Evolutionary conservation across 805 yeast genomes (phyloP).

Genomic region (Saccharomyces mikatae): DNA sequence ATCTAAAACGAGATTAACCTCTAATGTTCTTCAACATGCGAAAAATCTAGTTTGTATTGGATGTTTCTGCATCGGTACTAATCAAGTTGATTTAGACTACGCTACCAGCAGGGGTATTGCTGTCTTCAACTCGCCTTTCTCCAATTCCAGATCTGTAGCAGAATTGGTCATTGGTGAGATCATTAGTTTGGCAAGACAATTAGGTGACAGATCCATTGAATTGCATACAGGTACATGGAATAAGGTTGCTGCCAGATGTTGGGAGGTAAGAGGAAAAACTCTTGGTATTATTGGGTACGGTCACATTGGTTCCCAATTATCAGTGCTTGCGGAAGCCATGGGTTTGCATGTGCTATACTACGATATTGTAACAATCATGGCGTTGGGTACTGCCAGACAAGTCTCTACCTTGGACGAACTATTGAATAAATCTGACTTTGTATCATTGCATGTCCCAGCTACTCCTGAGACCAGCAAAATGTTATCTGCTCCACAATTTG

Average conservation of each 20-base stretch:
- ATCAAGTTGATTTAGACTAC: conserved; percentile 86
- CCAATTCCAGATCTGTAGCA: conserved; percentile 97
- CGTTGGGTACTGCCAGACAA: conserved; percentile 94
- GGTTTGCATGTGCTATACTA: conserved; percentile 95
- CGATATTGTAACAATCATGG: conserved; percentile 88
- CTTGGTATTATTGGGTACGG: conserved; percentile 96
- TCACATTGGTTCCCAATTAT: conserved; percentile 94
- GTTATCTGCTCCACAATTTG: conserved; percentile 83
- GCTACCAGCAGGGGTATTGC: conserved; percentile 93
- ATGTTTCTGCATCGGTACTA: conserved; percentile 98
- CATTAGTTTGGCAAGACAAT: conserved; percentile 87
- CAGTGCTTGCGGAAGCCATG: conserved; percentile 93
- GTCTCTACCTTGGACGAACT: conserved; percentile 78
- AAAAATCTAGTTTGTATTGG: conserved; percentile 85
- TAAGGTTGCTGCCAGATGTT: conserved; percentile 87
- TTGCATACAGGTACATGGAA: conserved; percentile 97
- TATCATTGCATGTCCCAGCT: conserved; percentile 91
- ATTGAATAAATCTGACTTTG: conserved; percentile 74
- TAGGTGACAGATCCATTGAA: conserved; percentile 94
- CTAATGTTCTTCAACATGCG: conserved; percentile 73
- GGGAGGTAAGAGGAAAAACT: conserved; percentile 99
- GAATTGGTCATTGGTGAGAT: conserved; percentile 94
- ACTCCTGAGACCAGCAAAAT: conserved; percentile 85
- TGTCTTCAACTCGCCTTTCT: conserved; percentile 96
- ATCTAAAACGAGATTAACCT: conserved; percentile 87